phyloP scores from a whole-genome alignment of 164 flowering plant genomes.

The Magnolia sinica region DNA sequence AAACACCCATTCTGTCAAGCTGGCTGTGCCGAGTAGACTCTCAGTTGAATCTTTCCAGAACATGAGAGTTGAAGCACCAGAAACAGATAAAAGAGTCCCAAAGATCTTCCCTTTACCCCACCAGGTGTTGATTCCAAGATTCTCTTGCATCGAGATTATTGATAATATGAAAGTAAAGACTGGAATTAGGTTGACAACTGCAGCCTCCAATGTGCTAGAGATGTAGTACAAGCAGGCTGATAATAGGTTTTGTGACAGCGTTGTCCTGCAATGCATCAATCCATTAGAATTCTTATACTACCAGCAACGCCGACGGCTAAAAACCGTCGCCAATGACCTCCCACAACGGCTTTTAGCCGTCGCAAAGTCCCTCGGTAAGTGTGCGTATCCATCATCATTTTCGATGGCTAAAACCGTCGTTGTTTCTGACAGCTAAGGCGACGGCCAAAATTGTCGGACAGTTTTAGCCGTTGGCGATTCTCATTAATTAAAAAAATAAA shows the following conservation, averaged over 20 bases:
- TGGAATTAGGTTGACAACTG: slow-evolving; percentile 8
- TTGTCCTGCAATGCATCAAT: slow-evolving; percentile 1
- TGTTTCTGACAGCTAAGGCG: too few relatives aligned
- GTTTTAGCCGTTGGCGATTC: too few relatives aligned
- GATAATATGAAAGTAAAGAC: slow-evolving; percentile 6
- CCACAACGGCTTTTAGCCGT: too few relatives aligned
- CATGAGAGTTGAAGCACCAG: slow-evolving; percentile 8
- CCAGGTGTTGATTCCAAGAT: neutral
- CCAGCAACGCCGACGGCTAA: too few relatives aligned
- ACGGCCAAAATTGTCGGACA: too few relatives aligned
- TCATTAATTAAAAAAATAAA: too few relatives aligned
- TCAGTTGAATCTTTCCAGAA: slow-evolving; percentile 12
- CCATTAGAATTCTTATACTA: too few relatives aligned
- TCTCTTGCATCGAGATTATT: slow-evolving; percentile 7
- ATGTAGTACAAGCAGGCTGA: slow-evolving; percentile 6
- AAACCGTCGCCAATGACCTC: too few relatives aligned
- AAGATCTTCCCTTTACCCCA: slow-evolving; percentile 9
- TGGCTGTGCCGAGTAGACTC: neutral
- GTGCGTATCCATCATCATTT: too few relatives aligned
- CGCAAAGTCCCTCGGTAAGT: too few relatives aligned
- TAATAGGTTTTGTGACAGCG: slow-evolving; percentile 10
- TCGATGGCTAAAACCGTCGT: too few relatives aligned
- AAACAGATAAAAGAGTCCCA: slow-evolving; percentile 10
- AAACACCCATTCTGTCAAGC: slow-evolving; percentile 3
- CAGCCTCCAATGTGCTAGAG: slow-evolving; percentile 10